phyloP scores from a whole-genome alignment of 2,329 filamentous ascomycete species.

The Xylaria sp. region DNA sequence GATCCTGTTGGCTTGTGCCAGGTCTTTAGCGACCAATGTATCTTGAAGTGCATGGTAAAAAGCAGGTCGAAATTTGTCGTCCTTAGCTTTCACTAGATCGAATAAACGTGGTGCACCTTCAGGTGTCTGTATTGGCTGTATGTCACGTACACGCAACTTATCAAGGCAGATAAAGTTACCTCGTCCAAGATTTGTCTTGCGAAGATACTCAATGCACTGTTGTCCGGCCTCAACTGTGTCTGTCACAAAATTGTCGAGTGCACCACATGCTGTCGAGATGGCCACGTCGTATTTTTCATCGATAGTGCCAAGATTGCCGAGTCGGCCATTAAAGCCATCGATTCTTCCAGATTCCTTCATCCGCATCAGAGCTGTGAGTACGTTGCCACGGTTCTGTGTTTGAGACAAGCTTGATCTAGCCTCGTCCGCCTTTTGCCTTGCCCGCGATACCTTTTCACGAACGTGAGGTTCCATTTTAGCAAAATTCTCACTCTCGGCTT shows the following conservation, averaged over 20 bases:
- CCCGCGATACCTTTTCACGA: slow-evolving; percentile 84
- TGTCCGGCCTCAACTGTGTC: slow-evolving; percentile 96
- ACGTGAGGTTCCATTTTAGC: slow-evolving; percentile 82
- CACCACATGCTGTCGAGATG: slow-evolving; percentile 95
- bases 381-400: slow-evolving; percentile 92
- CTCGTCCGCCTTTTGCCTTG: slow-evolving; percentile 94
- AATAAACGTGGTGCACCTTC: slow-evolving; percentile 93
- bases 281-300: slow-evolving; percentile 95
- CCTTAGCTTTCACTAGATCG: slow-evolving; percentile 89
- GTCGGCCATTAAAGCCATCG: slow-evolving; percentile 93
- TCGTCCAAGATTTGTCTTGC: slow-evolving; percentile 95
- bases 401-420: slow-evolving; percentile 89
- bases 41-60: slow-evolving; percentile 97
- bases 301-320: slow-evolving; percentile 93
- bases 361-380: slow-evolving; percentile 90
- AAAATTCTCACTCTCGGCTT: slow-evolving; percentile 77
- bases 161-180: slow-evolving; percentile 98
- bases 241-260: slow-evolving; percentile 95
- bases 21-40: slow-evolving; percentile 89
- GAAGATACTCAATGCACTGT: slow-evolving; percentile 96
- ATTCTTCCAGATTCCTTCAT: slow-evolving; percentile 96
- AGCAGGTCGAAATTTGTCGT: slow-evolving; percentile 85
- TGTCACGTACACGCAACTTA: slow-evolving; percentile 80
- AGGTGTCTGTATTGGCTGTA: slow-evolving; percentile 84
- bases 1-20: slow-evolving; percentile 96